Conservation (phyloP, 208 protist species). For the Vickermania spadyakhi region DNA sequence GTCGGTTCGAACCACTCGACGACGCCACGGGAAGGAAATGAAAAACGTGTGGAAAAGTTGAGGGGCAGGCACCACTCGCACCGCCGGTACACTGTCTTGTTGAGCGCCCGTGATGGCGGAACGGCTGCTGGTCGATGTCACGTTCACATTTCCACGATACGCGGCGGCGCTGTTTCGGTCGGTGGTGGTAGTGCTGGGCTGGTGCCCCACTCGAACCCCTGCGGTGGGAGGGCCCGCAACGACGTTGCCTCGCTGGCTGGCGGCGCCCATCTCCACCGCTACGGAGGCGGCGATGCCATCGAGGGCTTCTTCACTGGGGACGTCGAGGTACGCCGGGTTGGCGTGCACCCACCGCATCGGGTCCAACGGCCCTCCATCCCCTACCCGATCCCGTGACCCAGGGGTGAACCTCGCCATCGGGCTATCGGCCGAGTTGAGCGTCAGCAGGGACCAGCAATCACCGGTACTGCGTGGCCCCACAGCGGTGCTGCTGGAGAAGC, state of each 20-base stretch:
- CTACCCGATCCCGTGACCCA: not conserved
- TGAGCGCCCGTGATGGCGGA: not conserved
- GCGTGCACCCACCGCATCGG: conserved; percentile 62
- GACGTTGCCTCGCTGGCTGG: not conserved
- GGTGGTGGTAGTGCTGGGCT: not conserved
- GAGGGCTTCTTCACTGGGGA: conserved; percentile 30
- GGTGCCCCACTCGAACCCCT: not conserved
- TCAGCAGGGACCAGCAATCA: conserved; percentile 47
- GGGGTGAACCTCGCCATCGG: conserved; percentile 23
- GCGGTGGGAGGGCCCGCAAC: not conserved
- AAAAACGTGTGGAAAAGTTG: not conserved
- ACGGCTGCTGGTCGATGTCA: not conserved
- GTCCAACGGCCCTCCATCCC: conserved; percentile 20
- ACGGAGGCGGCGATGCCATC: conserved; percentile 9
- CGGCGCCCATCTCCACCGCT: conserved; percentile 6
- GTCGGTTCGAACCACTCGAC: not conserved
- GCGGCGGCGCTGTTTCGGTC: not conserved
- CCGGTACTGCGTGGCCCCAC: not conserved
- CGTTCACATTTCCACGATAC: no score
- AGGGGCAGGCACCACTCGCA: not conserved
- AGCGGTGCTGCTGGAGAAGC: not conserved
- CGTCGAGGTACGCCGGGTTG: conserved; percentile 46
- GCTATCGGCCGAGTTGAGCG: conserved; percentile 53
- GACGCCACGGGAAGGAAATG: not conserved
- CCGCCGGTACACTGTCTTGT: not conserved